phyloP scores from a whole-genome alignment of 225 moss, liverwort and hornwort genomes.

The Lunularia cruciata region DNA sequence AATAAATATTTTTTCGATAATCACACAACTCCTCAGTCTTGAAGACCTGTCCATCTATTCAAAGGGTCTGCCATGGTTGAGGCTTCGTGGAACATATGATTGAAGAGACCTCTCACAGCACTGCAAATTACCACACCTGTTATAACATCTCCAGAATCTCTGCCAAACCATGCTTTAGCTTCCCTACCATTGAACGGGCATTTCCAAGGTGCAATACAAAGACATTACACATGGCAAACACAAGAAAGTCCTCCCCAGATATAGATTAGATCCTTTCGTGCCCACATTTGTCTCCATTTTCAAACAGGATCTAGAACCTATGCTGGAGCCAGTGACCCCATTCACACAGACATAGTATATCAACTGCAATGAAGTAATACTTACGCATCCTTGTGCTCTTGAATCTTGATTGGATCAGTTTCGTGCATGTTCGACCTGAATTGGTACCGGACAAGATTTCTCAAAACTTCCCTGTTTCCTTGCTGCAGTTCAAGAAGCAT shows the following conservation, averaged over 20 bases:
- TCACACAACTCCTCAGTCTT: constrained; percentile 19
- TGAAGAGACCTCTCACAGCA: constrained; percentile 49
- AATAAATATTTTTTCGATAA: not conserved
- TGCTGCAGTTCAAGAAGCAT: constrained; percentile 49
- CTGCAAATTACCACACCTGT: constrained; percentile 36
- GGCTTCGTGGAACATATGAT: constrained; percentile 50
- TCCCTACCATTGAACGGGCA: not conserved
- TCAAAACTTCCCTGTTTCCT: constrained; percentile 65
- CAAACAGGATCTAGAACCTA: not conserved
- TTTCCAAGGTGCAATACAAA: not conserved
- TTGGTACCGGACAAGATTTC: constrained; percentile 64
- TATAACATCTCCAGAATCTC: too few relatives aligned
- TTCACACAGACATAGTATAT: not conserved
- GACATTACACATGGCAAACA: not conserved
- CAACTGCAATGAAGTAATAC: constrained; percentile 7
- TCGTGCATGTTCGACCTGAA: constrained; percentile 78
- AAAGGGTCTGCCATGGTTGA: constrained; percentile 45
- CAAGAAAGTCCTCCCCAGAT: not conserved
- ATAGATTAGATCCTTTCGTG: too few relatives aligned
- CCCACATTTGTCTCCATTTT: not conserved
- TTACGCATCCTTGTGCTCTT: constrained; percentile 90
- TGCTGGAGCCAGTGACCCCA: too few relatives aligned
- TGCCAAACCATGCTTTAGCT: too few relatives aligned
- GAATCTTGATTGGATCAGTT: constrained; percentile 68
- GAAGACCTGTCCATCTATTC: constrained; percentile 41